phyloP scores from a whole-genome alignment of 768 basidiomycete genomes.

The Phylloporus sp. region DNA sequence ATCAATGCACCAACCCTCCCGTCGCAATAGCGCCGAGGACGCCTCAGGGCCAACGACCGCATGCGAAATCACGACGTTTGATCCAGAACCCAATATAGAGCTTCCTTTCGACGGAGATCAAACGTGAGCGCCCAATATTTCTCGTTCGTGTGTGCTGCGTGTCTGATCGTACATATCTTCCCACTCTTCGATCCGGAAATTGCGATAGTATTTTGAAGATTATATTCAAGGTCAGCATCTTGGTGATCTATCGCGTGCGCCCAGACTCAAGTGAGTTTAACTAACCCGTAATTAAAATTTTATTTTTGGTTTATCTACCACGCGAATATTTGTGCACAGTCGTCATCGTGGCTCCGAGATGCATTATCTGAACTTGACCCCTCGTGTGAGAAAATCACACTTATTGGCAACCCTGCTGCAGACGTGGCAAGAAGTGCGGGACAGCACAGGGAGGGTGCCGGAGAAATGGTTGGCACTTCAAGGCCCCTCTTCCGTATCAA shows the following conservation, averaged over 20 bases:
- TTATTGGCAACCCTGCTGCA: slow-evolving; percentile 68
- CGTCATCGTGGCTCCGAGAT: slow-evolving; percentile 91
- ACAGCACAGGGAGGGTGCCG: slow-evolving; percentile 10
- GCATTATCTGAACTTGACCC: slow-evolving; percentile 89
- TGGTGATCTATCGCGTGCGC: neutral
- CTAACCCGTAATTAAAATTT: neutral
- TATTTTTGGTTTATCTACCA: neutral
- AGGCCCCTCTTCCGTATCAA: slow-evolving; percentile 76
- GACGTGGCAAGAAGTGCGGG: slow-evolving; percentile 14
- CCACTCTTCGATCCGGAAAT: neutral
- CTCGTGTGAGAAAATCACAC: slow-evolving; percentile 79
- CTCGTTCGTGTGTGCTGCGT: neutral
- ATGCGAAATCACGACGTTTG: slow-evolving; percentile 83
- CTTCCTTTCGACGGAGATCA: slow-evolving; percentile 70
- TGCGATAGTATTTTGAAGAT: slow-evolving; percentile 64
- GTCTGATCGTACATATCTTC: slow-evolving; percentile 5
- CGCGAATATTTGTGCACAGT: slow-evolving; percentile 26
- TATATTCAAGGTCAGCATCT: slow-evolving; percentile 67
- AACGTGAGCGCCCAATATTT: slow-evolving; percentile 38
- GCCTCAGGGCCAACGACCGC: slow-evolving; percentile 78
- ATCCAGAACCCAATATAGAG: slow-evolving; percentile 77
- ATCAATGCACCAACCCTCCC: neutral
- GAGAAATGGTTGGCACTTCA: neutral
- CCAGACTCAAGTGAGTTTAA: neutral
- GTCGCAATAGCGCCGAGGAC: slow-evolving; percentile 60